A percentile compares a stretch with the other conserved stretches of the same genome.
phyloP scores from a whole-genome alignment of 345 rosid genomes.

The Adansonia digitata region DNA sequence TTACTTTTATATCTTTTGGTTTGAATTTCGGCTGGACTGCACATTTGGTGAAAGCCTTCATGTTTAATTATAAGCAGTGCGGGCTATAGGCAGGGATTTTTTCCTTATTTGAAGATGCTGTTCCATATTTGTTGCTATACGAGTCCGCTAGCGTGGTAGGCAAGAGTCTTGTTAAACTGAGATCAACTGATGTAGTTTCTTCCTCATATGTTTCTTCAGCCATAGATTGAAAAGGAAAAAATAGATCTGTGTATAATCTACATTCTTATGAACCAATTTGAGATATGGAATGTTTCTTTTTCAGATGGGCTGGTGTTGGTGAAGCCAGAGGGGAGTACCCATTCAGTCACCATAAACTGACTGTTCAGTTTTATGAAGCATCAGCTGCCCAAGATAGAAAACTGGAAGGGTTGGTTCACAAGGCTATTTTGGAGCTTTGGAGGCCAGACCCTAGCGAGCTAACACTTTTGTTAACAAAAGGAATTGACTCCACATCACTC shows the following conservation, averaged over 20 bases:
- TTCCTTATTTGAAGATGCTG: background rate
- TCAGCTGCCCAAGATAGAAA: constrained; percentile 98
- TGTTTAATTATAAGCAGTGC: background rate
- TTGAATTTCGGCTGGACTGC: background rate
- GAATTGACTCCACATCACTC: constrained; percentile 61
- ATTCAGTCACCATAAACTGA: constrained; percentile 95
- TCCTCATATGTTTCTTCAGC: background rate
- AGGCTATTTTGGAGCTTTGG: constrained; percentile 98
- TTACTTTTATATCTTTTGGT: background rate
- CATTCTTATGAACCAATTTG: constrained; percentile 14
- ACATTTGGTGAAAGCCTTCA: background rate
- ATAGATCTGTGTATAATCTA: background rate
- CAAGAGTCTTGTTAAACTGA: background rate
- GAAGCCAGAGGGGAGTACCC: constrained; percentile 99
- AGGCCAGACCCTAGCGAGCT: constrained; percentile 91
- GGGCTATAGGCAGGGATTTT: background rate
- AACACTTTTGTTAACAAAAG: constrained; percentile 72
- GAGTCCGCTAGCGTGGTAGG: background rate
- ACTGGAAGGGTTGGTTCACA: constrained; percentile 91
- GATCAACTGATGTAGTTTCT: background rate
- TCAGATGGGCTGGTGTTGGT: constrained; percentile 96
- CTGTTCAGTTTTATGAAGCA: constrained; percentile 96
- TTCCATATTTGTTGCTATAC: constrained; percentile 2
- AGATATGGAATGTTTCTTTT: constrained; percentile 21
- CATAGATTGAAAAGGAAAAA: background rate